A percentile compares a stretch with the other conserved stretches of the same genome.
Evolutionary conservation across 1,284 basidiomycete genomes (phyloP).

Genomic region (Crepidotus sp.): DNA sequence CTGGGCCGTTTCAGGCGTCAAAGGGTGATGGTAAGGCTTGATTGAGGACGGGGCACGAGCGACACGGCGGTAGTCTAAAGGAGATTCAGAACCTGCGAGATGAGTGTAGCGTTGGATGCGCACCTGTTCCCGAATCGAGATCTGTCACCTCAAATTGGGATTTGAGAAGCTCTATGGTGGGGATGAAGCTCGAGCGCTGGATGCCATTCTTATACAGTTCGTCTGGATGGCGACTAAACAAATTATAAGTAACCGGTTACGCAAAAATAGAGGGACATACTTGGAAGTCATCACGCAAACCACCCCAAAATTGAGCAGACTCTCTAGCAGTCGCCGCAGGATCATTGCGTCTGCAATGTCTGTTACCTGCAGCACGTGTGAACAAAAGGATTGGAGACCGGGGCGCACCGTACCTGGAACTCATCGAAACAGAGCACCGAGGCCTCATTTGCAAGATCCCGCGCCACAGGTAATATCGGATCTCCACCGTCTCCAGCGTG

Average conservation of each 20-base stretch:
- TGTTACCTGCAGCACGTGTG: slow-evolving; percentile 57
- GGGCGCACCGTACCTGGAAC: slow-evolving; percentile 67
- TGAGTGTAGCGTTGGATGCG: slow-evolving; percentile 8
- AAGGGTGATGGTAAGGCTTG: slow-evolving; percentile 30
- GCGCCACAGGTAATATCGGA: slow-evolving; percentile 82
- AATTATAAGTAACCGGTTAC: slow-evolving; percentile 3
- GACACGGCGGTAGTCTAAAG: slow-evolving; percentile 84
- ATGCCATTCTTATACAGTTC: slow-evolving; percentile 99
- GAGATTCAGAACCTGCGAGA: slow-evolving; percentile 2
- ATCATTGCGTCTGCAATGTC: slow-evolving; percentile 99
- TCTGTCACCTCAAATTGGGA: slow-evolving; percentile 80
- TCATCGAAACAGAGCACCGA: slow-evolving; percentile 95
- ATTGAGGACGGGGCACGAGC: slow-evolving; percentile 74
- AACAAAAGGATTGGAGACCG: background rate
- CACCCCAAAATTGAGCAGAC: slow-evolving; percentile 80
- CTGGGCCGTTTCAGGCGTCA: slow-evolving; percentile 11
- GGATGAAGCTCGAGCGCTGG: slow-evolving; percentile 92
- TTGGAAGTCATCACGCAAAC: slow-evolving; percentile 96
- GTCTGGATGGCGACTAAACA: slow-evolving; percentile 86
- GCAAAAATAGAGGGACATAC: slow-evolving; percentile 34
- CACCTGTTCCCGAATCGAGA: slow-evolving; percentile 90
- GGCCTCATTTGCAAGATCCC: slow-evolving; percentile 81
- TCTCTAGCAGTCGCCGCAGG: slow-evolving; percentile 80
- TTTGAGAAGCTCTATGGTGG: slow-evolving; percentile 92
- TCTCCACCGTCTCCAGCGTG: slow-evolving; percentile 65